Conservation (phyloP, 768 basidiomycete species). For the Rhizopogon vulgaris region DNA sequence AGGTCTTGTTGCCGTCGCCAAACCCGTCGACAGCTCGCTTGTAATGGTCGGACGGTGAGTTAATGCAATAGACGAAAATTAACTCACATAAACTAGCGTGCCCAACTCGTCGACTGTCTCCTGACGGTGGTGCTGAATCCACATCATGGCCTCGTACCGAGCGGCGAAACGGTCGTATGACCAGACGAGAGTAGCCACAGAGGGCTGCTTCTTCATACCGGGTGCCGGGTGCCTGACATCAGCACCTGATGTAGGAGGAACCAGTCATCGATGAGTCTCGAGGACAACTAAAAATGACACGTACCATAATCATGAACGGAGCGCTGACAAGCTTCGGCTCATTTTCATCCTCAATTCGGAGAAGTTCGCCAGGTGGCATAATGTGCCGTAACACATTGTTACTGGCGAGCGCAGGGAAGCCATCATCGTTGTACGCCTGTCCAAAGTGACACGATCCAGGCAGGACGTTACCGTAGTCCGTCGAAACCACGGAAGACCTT, state of each 20-base stretch:
- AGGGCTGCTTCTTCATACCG: constrained; percentile 36
- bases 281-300: neutral
- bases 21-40: constrained; percentile 4
- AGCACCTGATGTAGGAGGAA: constrained; percentile 32
- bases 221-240: constrained; percentile 62
- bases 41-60: neutral
- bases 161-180: no score
- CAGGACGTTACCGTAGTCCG: no score
- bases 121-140: constrained; percentile 38
- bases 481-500: no score
- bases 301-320: constrained; percentile 33
- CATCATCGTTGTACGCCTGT: no score
- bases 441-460: no score
- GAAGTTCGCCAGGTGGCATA: no score
- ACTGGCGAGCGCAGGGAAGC: no score
- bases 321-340: constrained; percentile 11
- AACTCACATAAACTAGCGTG: constrained; percentile 31
- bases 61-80: neutral
- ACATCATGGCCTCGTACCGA: constrained; percentile 37
- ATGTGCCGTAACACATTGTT: no score
- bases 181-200: constrained; percentile 49
- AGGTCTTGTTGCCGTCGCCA: neutral
- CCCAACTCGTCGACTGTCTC: constrained; percentile 42
- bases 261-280: neutral
- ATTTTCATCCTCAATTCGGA: no score